phyloP scores from a whole-genome alignment of 495 filamentous ascomycete genomes.

The Trichodelitschia bisporula region DNA sequence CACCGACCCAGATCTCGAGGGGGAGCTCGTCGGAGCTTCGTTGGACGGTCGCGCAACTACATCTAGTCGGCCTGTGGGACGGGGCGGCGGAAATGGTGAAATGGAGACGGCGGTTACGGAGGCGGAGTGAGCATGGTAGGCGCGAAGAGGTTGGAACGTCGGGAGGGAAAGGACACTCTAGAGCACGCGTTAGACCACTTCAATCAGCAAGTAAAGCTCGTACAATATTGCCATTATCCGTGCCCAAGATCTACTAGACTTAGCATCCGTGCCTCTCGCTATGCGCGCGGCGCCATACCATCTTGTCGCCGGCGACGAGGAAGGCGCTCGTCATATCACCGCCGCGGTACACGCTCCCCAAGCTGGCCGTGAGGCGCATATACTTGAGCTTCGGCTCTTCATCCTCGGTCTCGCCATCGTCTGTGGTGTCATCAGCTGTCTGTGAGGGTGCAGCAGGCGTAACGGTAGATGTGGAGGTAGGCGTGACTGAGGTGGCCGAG shows the following conservation, averaged over 20 bases:
- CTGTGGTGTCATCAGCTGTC: slow-evolving; percentile 29
- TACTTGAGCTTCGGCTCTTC: slow-evolving; percentile 95
- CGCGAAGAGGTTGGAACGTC: slow-evolving; percentile 47
- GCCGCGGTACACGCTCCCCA: slow-evolving; percentile 68
- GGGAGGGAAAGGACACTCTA: slow-evolving; percentile 75
- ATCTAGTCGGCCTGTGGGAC: slow-evolving; percentile 31
- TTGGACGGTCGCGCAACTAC: no score
- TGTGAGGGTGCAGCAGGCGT: no score
- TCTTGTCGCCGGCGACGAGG: slow-evolving; percentile 80
- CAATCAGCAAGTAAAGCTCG: slow-evolving; percentile 17
- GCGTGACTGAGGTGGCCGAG: no score
- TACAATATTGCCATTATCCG: slow-evolving; percentile 93
- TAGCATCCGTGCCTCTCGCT: slow-evolving; percentile 3
- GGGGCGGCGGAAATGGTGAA: slow-evolving; percentile 66
- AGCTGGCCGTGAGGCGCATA: slow-evolving; percentile 51
- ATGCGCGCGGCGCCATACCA: slow-evolving; percentile 29
- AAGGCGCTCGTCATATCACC: slow-evolving; percentile 84
- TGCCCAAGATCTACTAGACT: slow-evolving; percentile 52
- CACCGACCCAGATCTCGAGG: no score
- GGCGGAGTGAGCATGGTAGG: slow-evolving; percentile 78
- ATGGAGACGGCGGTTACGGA: slow-evolving; percentile 75
- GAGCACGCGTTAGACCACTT: slow-evolving; percentile 2
- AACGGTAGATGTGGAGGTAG: no score
- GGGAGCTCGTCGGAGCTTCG: slow-evolving; percentile 20
- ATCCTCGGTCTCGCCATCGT: slow-evolving; percentile 69